Base-by-base conservation (phyloP, 768 basidiomycete genomes). In the Rhizopogon vulgaris region DNA sequence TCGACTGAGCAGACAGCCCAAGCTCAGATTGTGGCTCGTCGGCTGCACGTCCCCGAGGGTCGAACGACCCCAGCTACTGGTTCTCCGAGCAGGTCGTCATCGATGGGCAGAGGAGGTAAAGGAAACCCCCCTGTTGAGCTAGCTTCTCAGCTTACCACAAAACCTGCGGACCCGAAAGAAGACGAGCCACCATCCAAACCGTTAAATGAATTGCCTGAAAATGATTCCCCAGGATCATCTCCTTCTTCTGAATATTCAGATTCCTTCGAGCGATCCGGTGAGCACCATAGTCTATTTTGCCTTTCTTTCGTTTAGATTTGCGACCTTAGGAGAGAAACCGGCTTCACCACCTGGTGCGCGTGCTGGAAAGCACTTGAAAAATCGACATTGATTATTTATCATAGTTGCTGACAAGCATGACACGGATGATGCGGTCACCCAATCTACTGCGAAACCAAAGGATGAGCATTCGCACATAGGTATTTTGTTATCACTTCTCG, bases 11-110 rank as follows among this genome's bases (percentile, higher is more conserved):
- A 78, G 63, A 70, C 67, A 2, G 74, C 63, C 2, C 78, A 79
- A 54, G 77, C 77, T 6, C 73, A 75, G 55, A 67, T 64, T 42
- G 71, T 78, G 14, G 77, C 78, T 18, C 70, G 73, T 24, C 70
- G 71, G 22, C 59, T 78, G 47, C 75, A 79, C 54, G 75, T 78
- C 15, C 77, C 77, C 0, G 74, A 78, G 48, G 76, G 76, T 18
- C 66, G 77, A 34, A 60, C 61, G 2, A 73, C 73, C 0, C 75
- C 74, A 3, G 54, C 60, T 52, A 60, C 62, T 1, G 56, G 60
- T 10, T 63, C 69, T 25, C 67, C 65, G 2, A 73, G 69, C 56
- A 73, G 73, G 8, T 66, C 72, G 24, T 64, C 73, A 27, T 77
- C 75, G 8, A 50, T 63, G 48, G 61, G 61, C 47, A 64, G 61